These are phyloP conservation scores for Basidiobolus meristosporus DNA, from an alignment of 371 early-diverging fungal species.

Conservation along the genomic window DNA sequence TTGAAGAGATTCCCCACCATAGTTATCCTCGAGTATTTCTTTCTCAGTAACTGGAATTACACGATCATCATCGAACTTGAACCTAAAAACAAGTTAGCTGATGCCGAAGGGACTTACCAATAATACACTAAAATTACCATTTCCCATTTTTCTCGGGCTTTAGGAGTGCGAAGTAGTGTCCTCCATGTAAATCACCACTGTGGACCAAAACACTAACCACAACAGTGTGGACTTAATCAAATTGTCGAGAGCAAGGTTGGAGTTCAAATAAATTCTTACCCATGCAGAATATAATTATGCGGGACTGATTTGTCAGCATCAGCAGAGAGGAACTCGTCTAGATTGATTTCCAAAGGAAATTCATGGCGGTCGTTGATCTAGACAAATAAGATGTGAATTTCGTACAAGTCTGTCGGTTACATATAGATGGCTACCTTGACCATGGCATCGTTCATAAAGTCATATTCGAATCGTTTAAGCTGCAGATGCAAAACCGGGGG, in stretches of 20 bases:
- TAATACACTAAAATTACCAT: constrained; percentile 36
- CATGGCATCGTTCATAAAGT: constrained; percentile 78
- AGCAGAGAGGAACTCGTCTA: constrained; percentile 64
- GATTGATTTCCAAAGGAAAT: constrained; percentile 80
- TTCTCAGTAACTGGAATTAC: constrained; percentile 68
- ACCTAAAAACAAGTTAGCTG: constrained; percentile 11
- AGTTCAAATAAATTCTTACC: constrained; percentile 14
- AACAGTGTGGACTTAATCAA: neutral
- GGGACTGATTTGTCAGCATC: constrained; percentile 36
- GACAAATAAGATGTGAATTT: neutral
- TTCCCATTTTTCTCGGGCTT: constrained; percentile 56
- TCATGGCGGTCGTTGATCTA: constrained; percentile 96
- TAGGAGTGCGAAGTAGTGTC: constrained; percentile 93
- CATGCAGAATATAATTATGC: constrained; percentile 72
- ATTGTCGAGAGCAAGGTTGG: neutral
- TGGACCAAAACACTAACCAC: constrained; percentile 82
- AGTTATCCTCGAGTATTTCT: constrained; percentile 93
- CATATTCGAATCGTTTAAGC: constrained; percentile 95
- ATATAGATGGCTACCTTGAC: constrained; percentile 47
- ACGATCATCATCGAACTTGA: constrained; percentile 94
- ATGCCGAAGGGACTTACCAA: neutral
- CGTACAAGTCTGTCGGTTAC: too few species aligned
- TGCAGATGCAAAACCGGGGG: constrained; percentile 97
- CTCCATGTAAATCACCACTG: constrained; percentile 86
- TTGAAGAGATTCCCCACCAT: constrained; percentile 58